Evolutionary conservation across 331 rosid genomes (phyloP).

Genomic region (Pyrus hybrid): DNA sequence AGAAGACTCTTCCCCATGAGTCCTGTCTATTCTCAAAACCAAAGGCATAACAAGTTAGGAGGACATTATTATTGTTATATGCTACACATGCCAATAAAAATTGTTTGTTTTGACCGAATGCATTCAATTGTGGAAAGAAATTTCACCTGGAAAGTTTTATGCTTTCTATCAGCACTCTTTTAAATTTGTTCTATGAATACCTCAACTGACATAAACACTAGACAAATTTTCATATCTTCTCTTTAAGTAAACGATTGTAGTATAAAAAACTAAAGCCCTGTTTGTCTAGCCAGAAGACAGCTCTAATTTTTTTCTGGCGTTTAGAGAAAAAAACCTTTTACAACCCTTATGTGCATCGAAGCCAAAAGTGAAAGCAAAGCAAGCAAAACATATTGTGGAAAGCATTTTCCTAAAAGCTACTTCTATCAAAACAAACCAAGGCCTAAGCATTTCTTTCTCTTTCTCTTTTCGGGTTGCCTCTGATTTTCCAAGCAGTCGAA

Average conservation of each 20-base stretch:
- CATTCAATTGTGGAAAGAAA: neutral
- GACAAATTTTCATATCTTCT: neutral
- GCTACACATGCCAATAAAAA: neutral
- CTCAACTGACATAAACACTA: neutral
- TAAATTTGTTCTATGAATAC: neutral
- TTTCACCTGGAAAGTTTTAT: neutral
- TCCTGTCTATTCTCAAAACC: slow-evolving; percentile 56
- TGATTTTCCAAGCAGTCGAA: neutral
- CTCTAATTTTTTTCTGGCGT: neutral
- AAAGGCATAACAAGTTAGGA: slow-evolving; percentile 4
- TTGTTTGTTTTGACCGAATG: neutral
- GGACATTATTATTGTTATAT: slow-evolving; percentile 8
- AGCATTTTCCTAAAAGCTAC: neutral
- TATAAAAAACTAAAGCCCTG: neutral
- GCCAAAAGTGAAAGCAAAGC: neutral
- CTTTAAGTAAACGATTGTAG: neutral
- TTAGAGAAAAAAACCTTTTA: neutral
- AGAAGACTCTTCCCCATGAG: slow-evolving; percentile 93
- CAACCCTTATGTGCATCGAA: neutral
- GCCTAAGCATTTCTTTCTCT: neutral
- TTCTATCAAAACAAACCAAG: neutral
- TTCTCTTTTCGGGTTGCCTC: neutral
- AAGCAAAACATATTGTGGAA: neutral
- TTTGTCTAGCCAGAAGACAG: neutral
- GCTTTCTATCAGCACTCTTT: too few species aligned